These are phyloP conservation scores for Neonectria coccinea DNA, from an alignment of 2,329 filamentous ascomycete genomes.

Conservation along the genomic window DNA sequence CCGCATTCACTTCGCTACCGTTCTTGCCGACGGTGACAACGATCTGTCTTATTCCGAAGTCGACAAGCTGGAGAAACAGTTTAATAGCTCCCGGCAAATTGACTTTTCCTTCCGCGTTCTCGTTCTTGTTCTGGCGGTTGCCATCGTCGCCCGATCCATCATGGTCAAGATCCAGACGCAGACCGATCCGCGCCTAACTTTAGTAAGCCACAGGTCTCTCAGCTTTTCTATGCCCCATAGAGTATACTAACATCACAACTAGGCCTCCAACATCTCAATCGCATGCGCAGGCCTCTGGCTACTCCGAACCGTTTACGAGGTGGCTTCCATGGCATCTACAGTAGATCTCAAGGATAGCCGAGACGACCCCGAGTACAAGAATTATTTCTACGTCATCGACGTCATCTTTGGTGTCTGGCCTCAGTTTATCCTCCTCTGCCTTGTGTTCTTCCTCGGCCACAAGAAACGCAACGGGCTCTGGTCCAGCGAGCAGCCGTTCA, in stretches of 20 bases:
- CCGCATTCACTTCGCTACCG: conserved; percentile 23
- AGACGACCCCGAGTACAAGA: neutral
- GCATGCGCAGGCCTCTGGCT: conserved; percentile 43
- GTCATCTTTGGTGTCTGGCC: conserved; percentile 43
- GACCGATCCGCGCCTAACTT: conserved; percentile 28
- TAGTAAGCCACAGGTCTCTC: conserved; percentile 26
- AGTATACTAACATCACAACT: neutral
- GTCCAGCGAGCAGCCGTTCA: conserved; percentile 37
- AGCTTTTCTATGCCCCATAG: neutral
- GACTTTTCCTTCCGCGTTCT: conserved; percentile 33
- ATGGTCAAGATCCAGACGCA: conserved; percentile 36
- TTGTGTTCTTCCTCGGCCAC: conserved; percentile 46
- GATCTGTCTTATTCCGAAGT: neutral
- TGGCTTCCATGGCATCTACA: conserved; percentile 35
- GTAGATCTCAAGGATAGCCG: conserved; percentile 15
- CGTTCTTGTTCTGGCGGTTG: conserved; percentile 33
- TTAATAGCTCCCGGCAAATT: conserved; percentile 20
- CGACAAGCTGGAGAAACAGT: neutral
- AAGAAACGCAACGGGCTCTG: conserved; percentile 45
- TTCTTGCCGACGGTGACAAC: neutral
- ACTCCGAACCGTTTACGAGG: conserved; percentile 38
- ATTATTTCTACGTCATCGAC: conserved; percentile 37
- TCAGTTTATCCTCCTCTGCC: conserved; percentile 40
- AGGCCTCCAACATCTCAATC: conserved; percentile 43
- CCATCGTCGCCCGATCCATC: conserved; percentile 26